Evolutionary conservation across 2,329 filamentous ascomycete species (phyloP).

Genomic region (Trichoderma pleuroti): DNA sequence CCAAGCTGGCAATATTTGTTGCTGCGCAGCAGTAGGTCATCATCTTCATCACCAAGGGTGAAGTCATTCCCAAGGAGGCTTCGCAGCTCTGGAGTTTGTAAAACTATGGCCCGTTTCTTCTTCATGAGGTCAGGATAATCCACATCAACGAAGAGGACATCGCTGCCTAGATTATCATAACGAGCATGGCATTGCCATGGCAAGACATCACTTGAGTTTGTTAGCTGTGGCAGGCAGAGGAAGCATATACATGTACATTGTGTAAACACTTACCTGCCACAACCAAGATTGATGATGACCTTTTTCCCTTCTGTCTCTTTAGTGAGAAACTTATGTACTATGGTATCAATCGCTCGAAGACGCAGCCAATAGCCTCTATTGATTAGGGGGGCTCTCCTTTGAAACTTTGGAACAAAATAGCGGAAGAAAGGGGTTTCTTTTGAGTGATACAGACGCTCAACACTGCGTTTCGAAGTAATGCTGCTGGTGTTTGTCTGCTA

Average conservation of each 20-base stretch:
- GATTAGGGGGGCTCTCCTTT: conserved; percentile 80
- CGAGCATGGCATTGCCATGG: conserved; percentile 77
- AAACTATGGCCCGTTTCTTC: conserved; percentile 67
- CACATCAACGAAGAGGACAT: conserved; percentile 73
- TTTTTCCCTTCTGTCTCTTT: conserved; percentile 54
- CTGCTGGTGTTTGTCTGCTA: conserved; percentile 80
- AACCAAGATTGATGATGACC: conserved; percentile 79
- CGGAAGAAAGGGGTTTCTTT: conserved; percentile 78
- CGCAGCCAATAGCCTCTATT: conserved; percentile 87
- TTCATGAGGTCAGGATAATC: conserved; percentile 79
- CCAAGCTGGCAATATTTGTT: conserved; percentile 74
- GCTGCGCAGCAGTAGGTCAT: conserved; percentile 58
- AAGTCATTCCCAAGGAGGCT: conserved; percentile 33
- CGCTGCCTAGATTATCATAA: conserved; percentile 55
- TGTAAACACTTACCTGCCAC: conserved; percentile 71
- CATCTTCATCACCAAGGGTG: conserved; percentile 36
- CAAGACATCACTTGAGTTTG: conserved; percentile 69
- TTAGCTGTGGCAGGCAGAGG: not conserved
- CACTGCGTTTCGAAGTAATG: conserved; percentile 87
- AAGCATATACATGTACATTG: not conserved
- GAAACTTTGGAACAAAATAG: conserved; percentile 81
- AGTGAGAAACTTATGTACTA: conserved; percentile 70
- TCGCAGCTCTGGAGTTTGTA: conserved; percentile 56
- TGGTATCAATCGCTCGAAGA: conserved; percentile 75
- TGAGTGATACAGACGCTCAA: conserved; percentile 82